Conservation (phyloP, 352 stramenopile genomes). For the Pythium chondricola region DNA sequence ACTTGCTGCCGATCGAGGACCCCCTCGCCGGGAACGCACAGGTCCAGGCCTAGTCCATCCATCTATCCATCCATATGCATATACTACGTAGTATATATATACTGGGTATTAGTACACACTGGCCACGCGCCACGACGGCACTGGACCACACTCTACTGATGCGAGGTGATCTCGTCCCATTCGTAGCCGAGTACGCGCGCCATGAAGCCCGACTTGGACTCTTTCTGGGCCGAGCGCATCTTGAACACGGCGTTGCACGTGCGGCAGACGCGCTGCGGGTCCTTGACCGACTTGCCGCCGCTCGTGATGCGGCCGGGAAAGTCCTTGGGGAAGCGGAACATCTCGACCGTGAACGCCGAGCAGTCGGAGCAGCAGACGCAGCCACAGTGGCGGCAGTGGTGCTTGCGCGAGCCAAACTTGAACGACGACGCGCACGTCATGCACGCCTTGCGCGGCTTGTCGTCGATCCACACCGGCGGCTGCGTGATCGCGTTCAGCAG, state of each 20-base stretch:
- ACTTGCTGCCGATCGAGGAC: constrained; percentile 33
- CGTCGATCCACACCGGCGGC: constrained; percentile 75
- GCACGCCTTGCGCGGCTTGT: constrained; percentile 62
- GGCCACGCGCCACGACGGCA: too few species aligned
- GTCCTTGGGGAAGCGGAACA: constrained; percentile 79
- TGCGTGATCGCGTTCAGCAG: constrained; percentile 71
- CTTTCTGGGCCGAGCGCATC: constrained; percentile 71
- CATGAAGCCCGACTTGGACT: constrained; percentile 83
- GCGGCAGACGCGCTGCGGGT: constrained; percentile 75
- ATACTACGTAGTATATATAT: not conserved
- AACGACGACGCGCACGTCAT: constrained; percentile 71
- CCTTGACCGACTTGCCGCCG: constrained; percentile 64
- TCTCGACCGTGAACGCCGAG: constrained; percentile 70
- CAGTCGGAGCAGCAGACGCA: constrained; percentile 83
- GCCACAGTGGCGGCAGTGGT: constrained; percentile 83
- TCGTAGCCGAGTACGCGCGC: constrained; percentile 77
- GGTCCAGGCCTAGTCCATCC: constrained; percentile 13
- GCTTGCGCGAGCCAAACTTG: constrained; percentile 73
- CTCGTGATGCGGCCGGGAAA: constrained; percentile 63
- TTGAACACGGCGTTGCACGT: constrained; percentile 86
- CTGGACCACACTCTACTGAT: constrained; percentile 6
- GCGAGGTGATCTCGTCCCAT: constrained; percentile 70
- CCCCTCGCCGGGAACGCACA: constrained; percentile 27
- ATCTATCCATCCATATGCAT: too few species aligned
- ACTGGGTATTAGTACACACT: too few species aligned